phyloP scores from a whole-genome alignment of 176 grass and related monocot species.

The Musa troglodytarum region DNA sequence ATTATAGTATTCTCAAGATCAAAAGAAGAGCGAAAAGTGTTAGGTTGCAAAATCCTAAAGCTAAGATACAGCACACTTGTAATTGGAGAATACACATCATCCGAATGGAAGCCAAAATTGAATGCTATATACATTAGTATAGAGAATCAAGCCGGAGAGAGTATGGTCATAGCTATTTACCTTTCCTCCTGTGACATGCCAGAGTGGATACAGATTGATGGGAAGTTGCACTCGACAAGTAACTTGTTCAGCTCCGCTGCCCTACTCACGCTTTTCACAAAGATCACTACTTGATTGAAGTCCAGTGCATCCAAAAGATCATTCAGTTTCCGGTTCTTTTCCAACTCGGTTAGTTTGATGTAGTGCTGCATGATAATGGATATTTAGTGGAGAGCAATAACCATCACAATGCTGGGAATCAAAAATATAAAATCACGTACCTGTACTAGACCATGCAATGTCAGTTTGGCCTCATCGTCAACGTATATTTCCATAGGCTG shows the following conservation, averaged over 20 bases:
- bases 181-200: conserved; percentile 96
- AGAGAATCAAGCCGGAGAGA: too few species aligned
- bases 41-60: too few species aligned
- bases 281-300: conserved; percentile 98
- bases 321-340: conserved; percentile 97
- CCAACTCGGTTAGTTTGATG: conserved; percentile 78
- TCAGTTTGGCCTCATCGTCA: conserved; percentile 97
- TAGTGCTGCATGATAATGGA: conserved; percentile 46
- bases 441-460: conserved; percentile 98
- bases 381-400: not conserved
- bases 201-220: conserved; percentile 95
- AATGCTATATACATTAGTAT: too few species aligned
- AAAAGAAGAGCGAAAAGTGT: too few species aligned
- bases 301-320: conserved; percentile 96
- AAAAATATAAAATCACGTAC: conserved; percentile 10
- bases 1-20: too few species aligned
- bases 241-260: conserved; percentile 96
- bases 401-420: not conserved
- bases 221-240: conserved; percentile 94
- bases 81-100: too few species aligned
- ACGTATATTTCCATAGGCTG: conserved; percentile 99
- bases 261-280: conserved; percentile 90
- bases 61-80: too few species aligned
- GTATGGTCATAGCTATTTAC: conserved; percentile 4
- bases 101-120: too few species aligned